Evolutionary conservation across 2,329 filamentous ascomycete species (phyloP).

Genomic region (Paradendryphiella salina): DNA sequence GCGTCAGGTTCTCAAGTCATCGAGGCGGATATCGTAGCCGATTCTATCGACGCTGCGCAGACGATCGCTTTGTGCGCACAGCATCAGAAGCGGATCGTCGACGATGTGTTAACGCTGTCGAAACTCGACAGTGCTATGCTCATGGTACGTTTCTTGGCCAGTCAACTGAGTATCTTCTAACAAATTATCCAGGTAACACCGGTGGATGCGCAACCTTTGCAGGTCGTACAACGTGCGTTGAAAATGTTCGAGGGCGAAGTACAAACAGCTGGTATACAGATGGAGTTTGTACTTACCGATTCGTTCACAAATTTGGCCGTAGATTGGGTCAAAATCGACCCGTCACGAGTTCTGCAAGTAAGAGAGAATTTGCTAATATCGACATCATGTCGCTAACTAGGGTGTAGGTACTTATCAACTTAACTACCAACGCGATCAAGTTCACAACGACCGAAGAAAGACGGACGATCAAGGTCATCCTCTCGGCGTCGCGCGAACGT

Average conservation of each 20-base stretch:
- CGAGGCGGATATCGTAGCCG: constrained; percentile 56
- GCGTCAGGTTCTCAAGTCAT: constrained; percentile 53
- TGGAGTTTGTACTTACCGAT: constrained; percentile 65
- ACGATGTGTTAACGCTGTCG: constrained; percentile 53
- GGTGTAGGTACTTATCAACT: constrained; percentile 68
- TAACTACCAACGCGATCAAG: constrained; percentile 80
- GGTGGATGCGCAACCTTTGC: constrained; percentile 67
- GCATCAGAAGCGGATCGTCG: constrained; percentile 68
- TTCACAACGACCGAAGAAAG: constrained; percentile 69
- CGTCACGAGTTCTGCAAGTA: constrained; percentile 70
- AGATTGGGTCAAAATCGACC: constrained; percentile 73
- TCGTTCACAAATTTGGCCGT: constrained; percentile 62
- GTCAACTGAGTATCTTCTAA: neutral
- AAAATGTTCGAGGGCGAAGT: constrained; percentile 81
- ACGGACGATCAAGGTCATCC: constrained; percentile 66
- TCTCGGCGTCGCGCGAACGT: constrained; percentile 64
- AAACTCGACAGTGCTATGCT: constrained; percentile 75
- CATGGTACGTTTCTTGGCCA: constrained; percentile 47
- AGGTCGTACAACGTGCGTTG: constrained; percentile 67
- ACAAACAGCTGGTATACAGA: constrained; percentile 67
- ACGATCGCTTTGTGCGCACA: constrained; percentile 77
- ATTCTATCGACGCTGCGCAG: constrained; percentile 72
- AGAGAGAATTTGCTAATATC: neutral
- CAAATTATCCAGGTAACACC: constrained; percentile 58
- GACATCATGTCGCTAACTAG: constrained; percentile 6